phyloP scores from a whole-genome alignment of 352 stramenopile genomes.

The Phytophthora litchii region DNA sequence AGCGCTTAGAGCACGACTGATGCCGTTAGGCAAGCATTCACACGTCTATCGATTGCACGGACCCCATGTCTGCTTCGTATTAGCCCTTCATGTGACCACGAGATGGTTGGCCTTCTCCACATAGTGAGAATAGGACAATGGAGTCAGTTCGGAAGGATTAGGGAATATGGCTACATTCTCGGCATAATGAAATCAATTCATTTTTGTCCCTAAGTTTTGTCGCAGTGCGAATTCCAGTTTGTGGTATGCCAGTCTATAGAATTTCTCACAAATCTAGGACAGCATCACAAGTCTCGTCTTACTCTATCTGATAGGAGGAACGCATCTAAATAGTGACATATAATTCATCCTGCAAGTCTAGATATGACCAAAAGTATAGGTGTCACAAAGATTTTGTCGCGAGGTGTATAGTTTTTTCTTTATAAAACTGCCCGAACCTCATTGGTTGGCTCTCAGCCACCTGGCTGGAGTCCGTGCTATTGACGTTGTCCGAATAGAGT shows the following conservation, averaged over 20 bases:
- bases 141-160: neutral
- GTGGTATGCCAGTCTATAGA: neutral
- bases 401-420: conserved; percentile 1
- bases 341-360: conserved; percentile 4
- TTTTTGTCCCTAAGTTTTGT: conserved; percentile 14
- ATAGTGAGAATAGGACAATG: conserved; percentile 1
- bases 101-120: neutral
- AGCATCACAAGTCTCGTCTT: conserved; percentile 2
- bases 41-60: neutral
- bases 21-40: neutral
- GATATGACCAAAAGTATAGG: neutral
- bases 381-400: conserved; percentile 14
- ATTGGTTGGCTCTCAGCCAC: no score
- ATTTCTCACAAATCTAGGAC: neutral
- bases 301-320: neutral
- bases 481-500: no score
- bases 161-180: neutral
- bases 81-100: conserved; percentile 9
- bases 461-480: no score
- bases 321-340: conserved; percentile 5
- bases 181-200: conserved; percentile 10
- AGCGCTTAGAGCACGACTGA: neutral
- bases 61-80: conserved; percentile 1
- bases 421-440: no score
- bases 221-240: neutral